Percentiles rank a stretch among this genome's conserved stretches.
phyloP scores from a whole-genome alignment of 768 basidiomycete genomes.

The Hypholoma fasciculare region DNA sequence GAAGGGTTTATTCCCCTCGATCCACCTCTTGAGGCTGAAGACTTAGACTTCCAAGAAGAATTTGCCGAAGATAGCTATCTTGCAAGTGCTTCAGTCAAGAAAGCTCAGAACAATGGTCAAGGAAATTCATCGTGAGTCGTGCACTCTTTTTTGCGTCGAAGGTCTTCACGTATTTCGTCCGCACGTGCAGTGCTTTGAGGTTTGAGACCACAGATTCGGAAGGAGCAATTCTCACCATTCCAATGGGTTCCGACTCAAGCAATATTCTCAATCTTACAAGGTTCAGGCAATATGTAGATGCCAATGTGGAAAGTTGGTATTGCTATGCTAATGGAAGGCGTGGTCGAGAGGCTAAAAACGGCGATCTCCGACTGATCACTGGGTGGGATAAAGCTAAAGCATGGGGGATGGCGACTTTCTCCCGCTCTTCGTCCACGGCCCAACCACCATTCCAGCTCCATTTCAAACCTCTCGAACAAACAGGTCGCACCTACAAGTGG shows the following conservation, averaged over 20 bases:
- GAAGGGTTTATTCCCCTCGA: slow-evolving; percentile 5
- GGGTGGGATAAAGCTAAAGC: slow-evolving; percentile 15
- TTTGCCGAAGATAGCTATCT: not conserved
- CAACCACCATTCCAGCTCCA: not conserved
- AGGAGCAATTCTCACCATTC: slow-evolving; percentile 14
- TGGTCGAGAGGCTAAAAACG: slow-evolving; percentile 13
- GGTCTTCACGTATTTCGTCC: not conserved
- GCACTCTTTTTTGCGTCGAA: too few species aligned
- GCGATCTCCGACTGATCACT: slow-evolving; percentile 16
- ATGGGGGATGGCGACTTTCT: slow-evolving; percentile 15
- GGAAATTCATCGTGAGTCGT: too few species aligned
- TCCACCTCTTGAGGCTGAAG: not conserved
- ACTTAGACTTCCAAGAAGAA: not conserved
- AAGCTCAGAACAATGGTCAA: too few species aligned
- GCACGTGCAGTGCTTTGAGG: not conserved
- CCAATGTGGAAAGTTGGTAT: slow-evolving; percentile 16
- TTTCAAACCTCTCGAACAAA: not conserved
- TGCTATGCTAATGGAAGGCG: slow-evolving; percentile 9
- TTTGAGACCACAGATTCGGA: slow-evolving; percentile 11
- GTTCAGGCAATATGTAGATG: slow-evolving; percentile 6
- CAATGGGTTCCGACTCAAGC: slow-evolving; percentile 9
- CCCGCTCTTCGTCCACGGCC: not conserved
- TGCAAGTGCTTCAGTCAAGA: not conserved
- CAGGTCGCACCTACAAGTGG: slow-evolving; percentile 7
- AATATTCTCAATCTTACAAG: not conserved